Conservation (phyloP, 768 basidiomycete genomes). For the button mushroom (Agaricus bisporus) region DNA sequence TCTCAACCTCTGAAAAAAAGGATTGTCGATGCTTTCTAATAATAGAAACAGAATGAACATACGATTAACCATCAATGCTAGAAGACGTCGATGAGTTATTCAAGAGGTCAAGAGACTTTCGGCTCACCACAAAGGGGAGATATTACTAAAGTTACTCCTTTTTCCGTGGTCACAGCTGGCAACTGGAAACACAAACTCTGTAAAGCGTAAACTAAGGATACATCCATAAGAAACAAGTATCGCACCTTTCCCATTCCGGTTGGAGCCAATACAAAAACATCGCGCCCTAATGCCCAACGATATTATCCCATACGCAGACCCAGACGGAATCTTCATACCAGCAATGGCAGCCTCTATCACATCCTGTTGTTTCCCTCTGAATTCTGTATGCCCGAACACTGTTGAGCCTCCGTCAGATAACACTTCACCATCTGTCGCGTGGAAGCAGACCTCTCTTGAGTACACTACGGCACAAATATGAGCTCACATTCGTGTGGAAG, state of each 20-base stretch:
- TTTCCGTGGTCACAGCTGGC: conserved; percentile 65
- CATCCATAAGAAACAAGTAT: neutral
- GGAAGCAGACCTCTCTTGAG: neutral
- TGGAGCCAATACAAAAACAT: conserved; percentile 77
- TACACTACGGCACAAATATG: neutral
- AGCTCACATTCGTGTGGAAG: neutral
- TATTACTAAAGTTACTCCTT: conserved; percentile 67
- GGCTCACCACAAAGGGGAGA: conserved; percentile 68
- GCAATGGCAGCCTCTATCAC: conserved; percentile 65
- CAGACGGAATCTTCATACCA: conserved; percentile 30
- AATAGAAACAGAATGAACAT: neutral
- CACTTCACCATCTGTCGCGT: neutral
- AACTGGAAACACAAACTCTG: conserved; percentile 85
- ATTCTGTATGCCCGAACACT: conserved; percentile 68
- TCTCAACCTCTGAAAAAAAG: conserved; percentile 50
- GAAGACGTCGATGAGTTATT: neutral
- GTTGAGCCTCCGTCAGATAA: neutral
- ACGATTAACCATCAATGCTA: conserved; percentile 85
- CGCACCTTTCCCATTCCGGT: conserved; percentile 86
- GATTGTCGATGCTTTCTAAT: neutral
- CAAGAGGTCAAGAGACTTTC: neutral
- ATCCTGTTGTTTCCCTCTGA: conserved; percentile 74
- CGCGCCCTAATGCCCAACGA: conserved; percentile 39
- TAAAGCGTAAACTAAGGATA: neutral
- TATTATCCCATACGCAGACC: neutral